Evolutionary conservation across 2,329 filamentous ascomycete genomes (phyloP).

Genomic region (Atkinsonella texensis): DNA sequence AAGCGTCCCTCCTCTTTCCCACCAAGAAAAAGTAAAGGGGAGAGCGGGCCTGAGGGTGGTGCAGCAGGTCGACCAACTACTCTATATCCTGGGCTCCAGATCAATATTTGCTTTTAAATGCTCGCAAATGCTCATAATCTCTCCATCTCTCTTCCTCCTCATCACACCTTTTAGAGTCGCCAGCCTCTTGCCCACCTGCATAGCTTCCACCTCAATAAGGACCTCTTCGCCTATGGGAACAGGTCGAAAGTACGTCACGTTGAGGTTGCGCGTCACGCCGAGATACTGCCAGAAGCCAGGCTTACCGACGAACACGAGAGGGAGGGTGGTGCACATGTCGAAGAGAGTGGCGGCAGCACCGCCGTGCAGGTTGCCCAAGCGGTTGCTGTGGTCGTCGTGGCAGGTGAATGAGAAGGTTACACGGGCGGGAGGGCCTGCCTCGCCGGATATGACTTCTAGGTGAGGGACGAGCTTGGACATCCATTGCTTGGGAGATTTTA

Average conservation of each 20-base stretch:
- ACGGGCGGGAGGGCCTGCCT: constrained; percentile 21
- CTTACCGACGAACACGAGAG: constrained; percentile 41
- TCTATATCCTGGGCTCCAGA: constrained; percentile 21
- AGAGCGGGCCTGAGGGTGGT: too few relatives aligned
- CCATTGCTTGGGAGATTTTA: constrained; percentile 29
- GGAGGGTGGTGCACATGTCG: constrained; percentile 50
- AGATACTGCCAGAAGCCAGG: constrained; percentile 49
- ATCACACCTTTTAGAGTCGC: constrained; percentile 42
- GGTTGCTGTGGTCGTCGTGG: constrained; percentile 39
- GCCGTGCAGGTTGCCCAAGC: constrained; percentile 43
- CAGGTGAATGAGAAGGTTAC: constrained; percentile 37
- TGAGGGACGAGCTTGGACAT: constrained; percentile 28
- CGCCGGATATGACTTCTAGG: constrained; percentile 27
- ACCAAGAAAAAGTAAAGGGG: not conserved
- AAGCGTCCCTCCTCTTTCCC: not conserved
- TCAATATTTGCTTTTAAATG: constrained; percentile 55
- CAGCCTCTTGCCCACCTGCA: constrained; percentile 44
- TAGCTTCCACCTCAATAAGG: constrained; percentile 42
- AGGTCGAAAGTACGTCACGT: constrained; percentile 55
- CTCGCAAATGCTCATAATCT: constrained; percentile 44
- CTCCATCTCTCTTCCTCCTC: constrained; percentile 38
- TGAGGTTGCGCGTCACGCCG: constrained; percentile 54
- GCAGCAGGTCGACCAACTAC: not conserved
- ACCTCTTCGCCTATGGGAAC: constrained; percentile 38
- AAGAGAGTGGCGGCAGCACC: constrained; percentile 55